Conservation (phyloP, 257 asterid species). For the Thymus quinquecostatus region DNA sequence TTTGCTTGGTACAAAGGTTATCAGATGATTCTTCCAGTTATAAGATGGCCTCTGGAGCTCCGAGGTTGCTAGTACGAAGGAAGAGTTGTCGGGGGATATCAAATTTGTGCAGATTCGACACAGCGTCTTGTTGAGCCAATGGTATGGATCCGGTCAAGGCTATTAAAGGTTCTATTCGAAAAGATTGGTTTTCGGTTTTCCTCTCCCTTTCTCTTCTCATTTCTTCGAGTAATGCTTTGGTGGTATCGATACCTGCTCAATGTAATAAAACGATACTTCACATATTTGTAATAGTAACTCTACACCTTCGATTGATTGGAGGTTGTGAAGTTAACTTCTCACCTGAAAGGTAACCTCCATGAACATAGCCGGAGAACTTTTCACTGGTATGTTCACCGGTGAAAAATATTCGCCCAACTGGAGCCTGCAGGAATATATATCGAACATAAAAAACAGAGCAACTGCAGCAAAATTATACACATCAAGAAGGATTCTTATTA, state of each 20-base stretch:
- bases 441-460: constrained; percentile 18
- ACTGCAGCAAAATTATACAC: not conserved
- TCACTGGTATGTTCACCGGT: constrained; percentile 94
- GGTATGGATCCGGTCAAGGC: constrained; percentile 58
- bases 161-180: constrained; percentile 57
- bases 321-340: not conserved
- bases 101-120: constrained; percentile 58
- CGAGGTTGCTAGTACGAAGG: constrained; percentile 46
- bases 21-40: constrained; percentile 40
- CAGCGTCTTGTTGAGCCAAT: constrained; percentile 61
- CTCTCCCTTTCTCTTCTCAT: constrained; percentile 56
- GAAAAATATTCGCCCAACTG: constrained; percentile 82
- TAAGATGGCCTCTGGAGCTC: constrained; percentile 66
- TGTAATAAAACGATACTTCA: not conserved
- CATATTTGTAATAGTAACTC: not conserved
- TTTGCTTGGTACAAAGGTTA: constrained; percentile 9
- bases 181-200: constrained; percentile 56
- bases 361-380: constrained; percentile 86
- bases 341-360: constrained; percentile 96
- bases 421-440: constrained; percentile 56
- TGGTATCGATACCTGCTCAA: constrained; percentile 73
- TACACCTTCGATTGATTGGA: not conserved
- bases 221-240: constrained; percentile 64
- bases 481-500: not conserved
- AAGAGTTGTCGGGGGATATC: constrained; percentile 61